Conservation (phyloP, 2,329 filamentous ascomycete species). For the Aspergillus awamori region DNA sequence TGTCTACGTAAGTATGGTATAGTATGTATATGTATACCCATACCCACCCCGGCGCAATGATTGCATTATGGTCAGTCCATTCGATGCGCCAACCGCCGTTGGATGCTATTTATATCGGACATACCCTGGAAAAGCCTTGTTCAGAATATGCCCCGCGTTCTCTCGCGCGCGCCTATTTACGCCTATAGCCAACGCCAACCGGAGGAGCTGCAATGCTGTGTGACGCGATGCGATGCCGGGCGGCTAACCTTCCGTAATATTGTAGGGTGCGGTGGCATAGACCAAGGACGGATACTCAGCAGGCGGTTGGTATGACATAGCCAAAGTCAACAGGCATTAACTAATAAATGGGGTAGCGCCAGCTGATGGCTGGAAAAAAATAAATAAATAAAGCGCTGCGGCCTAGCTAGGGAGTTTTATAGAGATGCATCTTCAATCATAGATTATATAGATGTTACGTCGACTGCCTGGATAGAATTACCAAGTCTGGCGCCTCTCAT, state of each 20-base stretch:
- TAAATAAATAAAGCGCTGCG: no score
- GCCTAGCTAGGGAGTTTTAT: no score
- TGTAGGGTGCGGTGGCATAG: no score
- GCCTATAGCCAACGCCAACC: neutral
- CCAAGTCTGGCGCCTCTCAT: no score
- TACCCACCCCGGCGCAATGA: slow-evolving; percentile 15
- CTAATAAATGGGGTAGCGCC: no score
- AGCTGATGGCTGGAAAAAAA: no score
- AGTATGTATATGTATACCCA: neutral
- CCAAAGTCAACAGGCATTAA: no score
- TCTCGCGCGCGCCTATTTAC: neutral
- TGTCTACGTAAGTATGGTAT: neutral
- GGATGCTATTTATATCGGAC: slow-evolving; percentile 12
- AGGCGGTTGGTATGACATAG: no score
- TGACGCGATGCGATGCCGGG: neutral
- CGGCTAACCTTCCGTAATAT: neutral
- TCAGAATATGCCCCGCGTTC: neutral
- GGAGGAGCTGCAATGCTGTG: neutral
- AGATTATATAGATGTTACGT: no score
- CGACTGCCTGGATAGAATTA: no score
- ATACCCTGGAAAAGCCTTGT: slow-evolving; percentile 1
- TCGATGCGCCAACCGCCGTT: slow-evolving; percentile 5
- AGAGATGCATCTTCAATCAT: no score
- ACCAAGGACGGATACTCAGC: no score
- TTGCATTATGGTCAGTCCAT: slow-evolving; percentile 2